These are phyloP conservation scores for Cucurbita maxima DNA, from an alignment of 306 rosid genomes.

Conservation along the genomic window DNA sequence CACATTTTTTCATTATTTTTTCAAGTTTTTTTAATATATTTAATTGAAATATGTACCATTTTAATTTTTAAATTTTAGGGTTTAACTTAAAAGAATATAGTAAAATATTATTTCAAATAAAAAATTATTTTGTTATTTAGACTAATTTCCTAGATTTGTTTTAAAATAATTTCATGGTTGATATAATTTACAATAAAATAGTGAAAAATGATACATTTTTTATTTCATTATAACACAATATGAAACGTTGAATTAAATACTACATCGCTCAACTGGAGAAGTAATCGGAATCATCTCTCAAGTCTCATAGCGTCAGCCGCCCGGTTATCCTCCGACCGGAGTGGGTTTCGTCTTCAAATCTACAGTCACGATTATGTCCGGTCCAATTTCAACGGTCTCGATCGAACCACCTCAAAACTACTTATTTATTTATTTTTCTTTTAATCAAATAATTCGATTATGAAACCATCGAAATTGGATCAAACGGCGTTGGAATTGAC, in stretches of 20 bases:
- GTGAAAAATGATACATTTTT: not conserved
- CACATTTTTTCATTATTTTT: too few species aligned
- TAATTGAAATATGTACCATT: too few species aligned
- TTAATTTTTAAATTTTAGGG: too few species aligned
- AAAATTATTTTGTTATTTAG: too few species aligned
- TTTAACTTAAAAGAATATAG: too few species aligned
- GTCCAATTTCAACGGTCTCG: not conserved
- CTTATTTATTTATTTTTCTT: not conserved
- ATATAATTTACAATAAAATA: not conserved
- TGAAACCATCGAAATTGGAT: not conserved
- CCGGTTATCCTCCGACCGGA: not conserved
- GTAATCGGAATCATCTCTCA: not conserved
- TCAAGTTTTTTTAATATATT: too few species aligned
- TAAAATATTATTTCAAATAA: too few species aligned
- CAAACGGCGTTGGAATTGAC: not conserved
- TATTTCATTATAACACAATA: not conserved
- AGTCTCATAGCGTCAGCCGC: constrained; percentile 1
- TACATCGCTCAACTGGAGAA: constrained; percentile 5
- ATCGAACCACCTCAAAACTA: not conserved
- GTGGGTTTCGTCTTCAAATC: not conserved
- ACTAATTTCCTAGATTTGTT: too few species aligned
- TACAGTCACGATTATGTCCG: not conserved
- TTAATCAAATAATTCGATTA: not conserved
- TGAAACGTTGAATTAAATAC: not conserved
- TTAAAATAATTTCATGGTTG: not conserved